phyloP scores from a whole-genome alignment of 352 stramenopile genomes.

The Elongisporangium senticosum region DNA sequence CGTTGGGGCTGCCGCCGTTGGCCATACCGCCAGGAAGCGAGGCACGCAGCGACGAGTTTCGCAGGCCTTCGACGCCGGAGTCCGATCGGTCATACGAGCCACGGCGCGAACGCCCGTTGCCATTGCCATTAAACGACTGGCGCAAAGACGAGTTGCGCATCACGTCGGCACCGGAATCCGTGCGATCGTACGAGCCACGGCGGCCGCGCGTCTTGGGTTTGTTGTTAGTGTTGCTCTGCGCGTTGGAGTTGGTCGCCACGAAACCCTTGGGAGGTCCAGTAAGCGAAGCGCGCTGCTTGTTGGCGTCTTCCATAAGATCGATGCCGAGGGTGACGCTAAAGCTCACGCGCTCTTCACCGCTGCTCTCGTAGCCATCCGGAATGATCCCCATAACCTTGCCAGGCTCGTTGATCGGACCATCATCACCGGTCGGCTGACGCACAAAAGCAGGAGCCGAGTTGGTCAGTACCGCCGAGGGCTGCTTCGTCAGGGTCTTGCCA shows the following conservation, averaged over 20 bases:
- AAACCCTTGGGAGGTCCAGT: slow-evolving; percentile 23
- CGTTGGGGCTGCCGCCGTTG: slow-evolving; percentile 22
- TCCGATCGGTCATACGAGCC: slow-evolving; percentile 21
- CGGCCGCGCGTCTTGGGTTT: slow-evolving; percentile 21
- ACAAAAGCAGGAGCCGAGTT: slow-evolving; percentile 23
- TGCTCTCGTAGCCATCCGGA: slow-evolving; percentile 42
- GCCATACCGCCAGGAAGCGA: slow-evolving; percentile 30
- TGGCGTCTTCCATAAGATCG: slow-evolving; percentile 58
- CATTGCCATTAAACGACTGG: slow-evolving; percentile 28
- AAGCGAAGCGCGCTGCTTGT: slow-evolving; percentile 55
- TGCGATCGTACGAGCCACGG: slow-evolving; percentile 48
- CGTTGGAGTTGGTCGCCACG: background rate
- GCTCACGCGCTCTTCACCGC: slow-evolving; percentile 52
- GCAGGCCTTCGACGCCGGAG: slow-evolving; percentile 14
- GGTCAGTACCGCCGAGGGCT: slow-evolving; percentile 8
- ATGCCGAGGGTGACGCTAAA: slow-evolving; percentile 80
- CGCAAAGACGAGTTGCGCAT: slow-evolving; percentile 23
- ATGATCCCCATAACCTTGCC: slow-evolving; percentile 81
- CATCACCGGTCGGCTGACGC: slow-evolving; percentile 73
- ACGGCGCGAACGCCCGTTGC: slow-evolving; percentile 7
- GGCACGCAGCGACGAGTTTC: slow-evolving; percentile 31
- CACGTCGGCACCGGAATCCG: slow-evolving; percentile 28
- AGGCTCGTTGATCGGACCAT: slow-evolving; percentile 60
- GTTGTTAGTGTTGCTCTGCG: slow-evolving; percentile 2
- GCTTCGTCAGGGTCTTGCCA: slow-evolving; percentile 13